Base-by-base conservation (phyloP, 768 basidiomycete genomes). In the Lactifluus rugatus region DNA sequence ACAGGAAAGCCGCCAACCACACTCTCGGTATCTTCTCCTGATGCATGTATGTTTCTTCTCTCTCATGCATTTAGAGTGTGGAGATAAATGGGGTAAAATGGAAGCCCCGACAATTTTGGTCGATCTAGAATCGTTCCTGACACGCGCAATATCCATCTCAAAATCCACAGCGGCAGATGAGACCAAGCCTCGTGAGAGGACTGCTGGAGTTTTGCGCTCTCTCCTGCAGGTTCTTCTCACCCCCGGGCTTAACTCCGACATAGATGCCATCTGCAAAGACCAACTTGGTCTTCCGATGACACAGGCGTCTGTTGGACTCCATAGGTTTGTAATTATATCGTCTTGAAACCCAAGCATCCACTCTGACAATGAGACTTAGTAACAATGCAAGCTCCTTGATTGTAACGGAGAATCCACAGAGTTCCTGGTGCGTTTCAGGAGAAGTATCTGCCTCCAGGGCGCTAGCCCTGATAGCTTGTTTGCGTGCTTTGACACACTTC, bases 351-450 rank as follows among this genome's bases (percentile, higher is more conserved):
- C 21, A n/a, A 16, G 41, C n/a, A 26, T 7, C 42, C 58, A 25
- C 32, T 19, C 48, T 46, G 52, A 37, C 23, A 14, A 25, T 32
- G 44, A 62, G 56, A 54, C 28, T 31, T 50, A 82, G 81, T 36
- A 62, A 61, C 36, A 71, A 69, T 28, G 69, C 75, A 23, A 72
- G 74, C 19, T 75, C 76, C 0, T 50, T 82, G 37, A 81, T 79
- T 63, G 66, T 69, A 0, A 68, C 65, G 3, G 65, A 68, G 5
- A 61, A 64, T 34, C 62, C 79, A 5, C 69, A 66, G 26, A 78
- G 79, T 37, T 68, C 73, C 0, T 96, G 94, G 93, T 80, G 77
- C n/a, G 70, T 90, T 19, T 93, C 92, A 0, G 72, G 79, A 0
- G 72, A 79, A 34, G 78, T 81, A 1, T 87, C 93, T 2, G 89